Evolutionary conservation across 805 yeast species (phyloP), one percentile per base, ranked within the genome.

Genomic region (Candida berthetii): DNA sequence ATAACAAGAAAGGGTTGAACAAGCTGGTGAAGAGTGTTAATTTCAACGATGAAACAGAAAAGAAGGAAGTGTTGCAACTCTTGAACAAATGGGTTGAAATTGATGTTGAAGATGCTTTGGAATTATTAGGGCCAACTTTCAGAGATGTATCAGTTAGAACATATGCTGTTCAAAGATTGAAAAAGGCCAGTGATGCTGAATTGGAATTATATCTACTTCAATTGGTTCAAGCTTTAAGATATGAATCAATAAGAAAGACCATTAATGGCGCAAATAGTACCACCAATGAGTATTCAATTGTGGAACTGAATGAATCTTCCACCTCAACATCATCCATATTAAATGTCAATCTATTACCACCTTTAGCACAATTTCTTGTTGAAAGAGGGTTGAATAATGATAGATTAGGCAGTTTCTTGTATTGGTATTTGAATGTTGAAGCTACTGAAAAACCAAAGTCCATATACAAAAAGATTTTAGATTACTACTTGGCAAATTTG

Each of bases 381-480:
- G 79, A 79, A 22, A 70, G 91, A 36, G 80, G 96, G 0, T 67
- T 81, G 1, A 65, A 73, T 16, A 85, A 83, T 55, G 73, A 75
- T 17, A 67, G 74, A 16, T 66, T 95, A 33, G 93, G 96, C 0
- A 89, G 82, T 55, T 87, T 76, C 55, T 78, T 95, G 46, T 90
- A 87, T 60, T 93, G 99, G 98, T 87, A 83, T 56, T 74, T 93
- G 39, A 82, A 81, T 48, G 96, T 95, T 2, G 97, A 91, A 54
- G 76, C 83, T 25, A 87, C 83, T 52, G 96, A 86, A 43, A 75
- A 72, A 34, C 74, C 72, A 3, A 57, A 59, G 22, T 55, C 61
- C 28, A 64, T 68, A 19, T 79, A 63, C 51, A 62, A 60, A 44
- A 74, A 71, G 15, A 70, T 78, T 7, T 48, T 74, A 34, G 65